phyloP scores from a whole-genome alignment of 1,284 basidiomycete genomes.

The Hypsizygus ulmarius region DNA sequence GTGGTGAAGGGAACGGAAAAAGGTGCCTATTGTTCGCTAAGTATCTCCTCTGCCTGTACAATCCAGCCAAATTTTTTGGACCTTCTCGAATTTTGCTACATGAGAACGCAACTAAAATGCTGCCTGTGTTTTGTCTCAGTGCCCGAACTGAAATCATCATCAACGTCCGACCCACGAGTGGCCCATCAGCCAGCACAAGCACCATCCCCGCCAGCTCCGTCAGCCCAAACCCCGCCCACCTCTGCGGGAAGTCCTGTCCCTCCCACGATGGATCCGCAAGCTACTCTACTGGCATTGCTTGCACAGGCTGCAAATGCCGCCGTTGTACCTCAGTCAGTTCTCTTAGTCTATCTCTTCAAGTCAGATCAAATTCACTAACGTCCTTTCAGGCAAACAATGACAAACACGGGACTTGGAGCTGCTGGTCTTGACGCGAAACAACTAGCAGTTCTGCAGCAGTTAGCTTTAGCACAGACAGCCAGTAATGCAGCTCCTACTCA shows the following conservation, averaged over 20 bases:
- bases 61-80: slow-evolving; percentile 51
- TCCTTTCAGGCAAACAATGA: slow-evolving; percentile 54
- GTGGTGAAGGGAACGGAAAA: slow-evolving; percentile 63
- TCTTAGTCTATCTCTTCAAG: neutral
- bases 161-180: slow-evolving; percentile 42
- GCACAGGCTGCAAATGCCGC: slow-evolving; percentile 52
- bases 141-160: slow-evolving; percentile 43
- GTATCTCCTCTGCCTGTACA: slow-evolving; percentile 66
- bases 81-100: slow-evolving; percentile 36
- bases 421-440: slow-evolving; percentile 51
- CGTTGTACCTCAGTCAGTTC: slow-evolving; percentile 32
- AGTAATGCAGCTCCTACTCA: slow-evolving; percentile 30
- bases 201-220: too few species aligned
- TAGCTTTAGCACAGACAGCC: slow-evolving; percentile 65
- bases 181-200: slow-evolving; percentile 32
- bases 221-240: slow-evolving; percentile 27
- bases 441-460: slow-evolving; percentile 68
- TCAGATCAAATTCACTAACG: slow-evolving; percentile 15
- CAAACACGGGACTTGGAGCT: slow-evolving; percentile 43
- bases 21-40: slow-evolving; percentile 89
- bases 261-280: slow-evolving; percentile 45
- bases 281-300: slow-evolving; percentile 64
- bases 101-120: slow-evolving; percentile 70
- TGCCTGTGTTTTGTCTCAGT: slow-evolving; percentile 59
- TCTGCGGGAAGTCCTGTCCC: slow-evolving; percentile 28